Conservation (phyloP, 139 green algal genomes). For the Coelastrella sp. region DNA sequence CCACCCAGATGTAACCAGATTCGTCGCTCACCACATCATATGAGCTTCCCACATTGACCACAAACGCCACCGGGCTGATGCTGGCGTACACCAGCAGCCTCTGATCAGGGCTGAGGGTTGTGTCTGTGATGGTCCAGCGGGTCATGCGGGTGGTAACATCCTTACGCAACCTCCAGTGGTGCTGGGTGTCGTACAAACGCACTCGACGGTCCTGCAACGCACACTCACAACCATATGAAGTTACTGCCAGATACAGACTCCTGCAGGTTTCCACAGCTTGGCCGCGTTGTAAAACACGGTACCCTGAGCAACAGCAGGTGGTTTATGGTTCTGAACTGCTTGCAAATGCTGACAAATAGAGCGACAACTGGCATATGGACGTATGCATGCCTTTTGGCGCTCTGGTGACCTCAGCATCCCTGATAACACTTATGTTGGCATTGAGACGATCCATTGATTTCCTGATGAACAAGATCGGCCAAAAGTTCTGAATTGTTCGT, state of each 20-base stretch:
- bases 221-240: not conserved
- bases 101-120: slow-evolving; percentile 81
- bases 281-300: too few relatives aligned
- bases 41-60: slow-evolving; percentile 66
- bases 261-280: too few relatives aligned
- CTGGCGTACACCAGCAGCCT: slow-evolving; percentile 85
- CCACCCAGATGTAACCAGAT: not conserved
- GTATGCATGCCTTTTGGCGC: too few relatives aligned
- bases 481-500: too few relatives aligned
- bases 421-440: too few relatives aligned
- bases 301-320: too few relatives aligned
- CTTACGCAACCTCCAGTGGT: slow-evolving; percentile 81
- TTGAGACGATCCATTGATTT: too few relatives aligned
- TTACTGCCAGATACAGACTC: not conserved
- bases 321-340: too few relatives aligned
- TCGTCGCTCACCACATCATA: slow-evolving; percentile 53
- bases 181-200: slow-evolving; percentile 79
- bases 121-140: slow-evolving; percentile 90
- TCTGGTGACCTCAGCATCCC: too few relatives aligned
- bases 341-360: too few relatives aligned
- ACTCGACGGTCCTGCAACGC: slow-evolving; percentile 75
- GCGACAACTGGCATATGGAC: too few relatives aligned
- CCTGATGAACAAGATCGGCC: too few relatives aligned
- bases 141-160: slow-evolving; percentile 77
- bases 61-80: slow-evolving; percentile 80